A percentile compares a stretch with the other conserved stretches of the same genome.
These are phyloP conservation scores for Sambucus nigra DNA, from an alignment of 129 eudicot genomes.

Conservation along the genomic window DNA sequence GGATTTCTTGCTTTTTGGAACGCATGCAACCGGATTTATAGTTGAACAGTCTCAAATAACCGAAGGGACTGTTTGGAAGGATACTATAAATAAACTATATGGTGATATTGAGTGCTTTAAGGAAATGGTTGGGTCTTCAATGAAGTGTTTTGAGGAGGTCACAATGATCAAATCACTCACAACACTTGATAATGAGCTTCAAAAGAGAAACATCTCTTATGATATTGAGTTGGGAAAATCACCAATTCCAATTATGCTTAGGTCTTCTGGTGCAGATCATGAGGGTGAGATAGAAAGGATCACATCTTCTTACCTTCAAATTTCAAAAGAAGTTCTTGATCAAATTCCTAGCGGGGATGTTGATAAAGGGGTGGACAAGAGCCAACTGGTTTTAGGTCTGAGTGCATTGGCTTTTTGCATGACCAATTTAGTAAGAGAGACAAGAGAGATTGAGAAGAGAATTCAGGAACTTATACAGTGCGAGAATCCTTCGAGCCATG, in stretches of 20 bases:
- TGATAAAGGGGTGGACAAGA: slow-evolving; percentile 22
- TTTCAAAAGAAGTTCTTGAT: slow-evolving; percentile 24
- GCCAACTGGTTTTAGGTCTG: slow-evolving; percentile 33
- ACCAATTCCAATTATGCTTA: slow-evolving; percentile 18
- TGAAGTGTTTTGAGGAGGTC: slow-evolving; percentile 46
- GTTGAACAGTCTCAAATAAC: slow-evolving; percentile 25
- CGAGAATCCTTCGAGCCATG: slow-evolving; percentile 65
- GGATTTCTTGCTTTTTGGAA: slow-evolving; percentile 35
- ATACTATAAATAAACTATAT: slow-evolving; percentile 28
- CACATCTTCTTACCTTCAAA: slow-evolving; percentile 25
- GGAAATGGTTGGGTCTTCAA: slow-evolving; percentile 33
- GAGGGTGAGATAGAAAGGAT: slow-evolving; percentile 37
- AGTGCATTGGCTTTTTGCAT: slow-evolving; percentile 54
- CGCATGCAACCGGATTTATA: slow-evolving; percentile 37
- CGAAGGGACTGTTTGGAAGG: slow-evolving; percentile 13
- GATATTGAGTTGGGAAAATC: slow-evolving; percentile 51
- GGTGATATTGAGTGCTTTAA: slow-evolving; percentile 41
- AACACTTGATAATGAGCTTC: slow-evolving; percentile 31
- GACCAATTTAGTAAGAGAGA: slow-evolving; percentile 35
- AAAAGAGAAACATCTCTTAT: slow-evolving; percentile 19
- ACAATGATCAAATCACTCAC: slow-evolving; percentile 45
- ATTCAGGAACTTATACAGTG: slow-evolving; percentile 56
- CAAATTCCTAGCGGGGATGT: not conserved
- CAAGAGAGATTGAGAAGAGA: slow-evolving; percentile 62
- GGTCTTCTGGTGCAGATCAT: slow-evolving; percentile 13